phyloP scores from a whole-genome alignment of 2,329 filamentous ascomycete species.

The Botrytis paeoniae region DNA sequence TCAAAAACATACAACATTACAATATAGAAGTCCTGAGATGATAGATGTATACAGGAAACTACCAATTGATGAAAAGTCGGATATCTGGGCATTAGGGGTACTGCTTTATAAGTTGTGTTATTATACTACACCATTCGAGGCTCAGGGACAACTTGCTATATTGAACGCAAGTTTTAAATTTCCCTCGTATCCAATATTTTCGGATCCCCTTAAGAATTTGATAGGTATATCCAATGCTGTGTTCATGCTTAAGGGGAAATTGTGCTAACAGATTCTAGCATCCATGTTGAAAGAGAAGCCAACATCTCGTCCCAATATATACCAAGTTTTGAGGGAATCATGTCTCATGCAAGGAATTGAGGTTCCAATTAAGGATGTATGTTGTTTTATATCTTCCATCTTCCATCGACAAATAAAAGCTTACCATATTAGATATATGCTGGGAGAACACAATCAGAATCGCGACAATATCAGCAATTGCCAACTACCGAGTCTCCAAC shows the following conservation, averaged over 20 bases:
- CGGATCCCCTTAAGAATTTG: conserved; percentile 81
- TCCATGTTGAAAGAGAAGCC: conserved; percentile 89
- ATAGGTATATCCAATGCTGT: conserved; percentile 61
- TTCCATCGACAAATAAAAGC: conserved; percentile 12
- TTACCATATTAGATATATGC: conserved; percentile 63
- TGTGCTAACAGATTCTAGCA: conserved; percentile 47
- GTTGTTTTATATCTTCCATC: conserved; percentile 37
- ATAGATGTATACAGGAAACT: conserved; percentile 95
- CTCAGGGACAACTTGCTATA: conserved; percentile 95
- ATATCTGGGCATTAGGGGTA: conserved; percentile 94
- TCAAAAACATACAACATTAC: conserved; percentile 93
- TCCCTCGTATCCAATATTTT: conserved; percentile 83
- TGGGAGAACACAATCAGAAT: conserved; percentile 60
- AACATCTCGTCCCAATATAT: conserved; percentile 78
- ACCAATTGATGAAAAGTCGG: conserved; percentile 96
- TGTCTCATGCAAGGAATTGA: conserved; percentile 86
- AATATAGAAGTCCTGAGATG: conserved; percentile 98
- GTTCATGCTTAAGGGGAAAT: background rate
- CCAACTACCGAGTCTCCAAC: conserved; percentile 51
- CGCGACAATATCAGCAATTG: conserved; percentile 56
- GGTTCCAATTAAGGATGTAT: conserved; percentile 83
- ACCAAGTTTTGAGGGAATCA: conserved; percentile 82
- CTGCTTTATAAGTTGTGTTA: conserved; percentile 97
- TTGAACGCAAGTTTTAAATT: conserved; percentile 94
- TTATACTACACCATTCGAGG: conserved; percentile 98